Conservation (phyloP, 2,329 filamentous ascomycete species). For the Fusarium graminum region DNA sequence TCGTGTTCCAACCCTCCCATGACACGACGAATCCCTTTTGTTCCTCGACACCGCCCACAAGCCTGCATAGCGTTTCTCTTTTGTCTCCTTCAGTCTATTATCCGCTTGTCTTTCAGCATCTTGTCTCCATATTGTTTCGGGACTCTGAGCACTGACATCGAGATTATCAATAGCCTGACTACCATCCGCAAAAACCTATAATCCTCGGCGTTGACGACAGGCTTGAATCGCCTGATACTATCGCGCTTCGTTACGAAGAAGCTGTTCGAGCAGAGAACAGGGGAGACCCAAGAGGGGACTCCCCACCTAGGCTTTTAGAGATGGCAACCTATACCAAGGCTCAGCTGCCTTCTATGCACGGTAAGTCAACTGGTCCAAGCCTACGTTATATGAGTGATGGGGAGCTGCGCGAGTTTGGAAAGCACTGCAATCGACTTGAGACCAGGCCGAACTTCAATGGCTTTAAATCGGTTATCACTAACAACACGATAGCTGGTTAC, state of each 20-base stretch:
- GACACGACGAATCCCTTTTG: conserved; percentile 41
- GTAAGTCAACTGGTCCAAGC: conserved; percentile 66
- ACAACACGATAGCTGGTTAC: conserved; percentile 61
- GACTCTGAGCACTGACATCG: conserved; percentile 47
- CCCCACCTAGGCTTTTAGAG: conserved; percentile 59
- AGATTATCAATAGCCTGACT: conserved; percentile 60
- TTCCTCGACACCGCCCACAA: conserved; percentile 30
- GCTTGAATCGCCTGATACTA: conserved; percentile 69
- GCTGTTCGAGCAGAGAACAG: conserved; percentile 65
- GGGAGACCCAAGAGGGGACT: conserved; percentile 68
- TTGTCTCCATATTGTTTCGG: conserved; percentile 39
- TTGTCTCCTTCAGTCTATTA: conserved; percentile 20
- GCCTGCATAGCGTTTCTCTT: conserved; percentile 31
- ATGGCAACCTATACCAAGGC: conserved; percentile 78
- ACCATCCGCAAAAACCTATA: conserved; percentile 67
- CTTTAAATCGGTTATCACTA: conserved; percentile 20
- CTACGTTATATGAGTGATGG: conserved; percentile 43
- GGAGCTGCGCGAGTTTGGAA: conserved; percentile 22
- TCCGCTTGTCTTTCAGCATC: conserved; percentile 32
- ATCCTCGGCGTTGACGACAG: conserved; percentile 68
- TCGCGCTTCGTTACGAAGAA: conserved; percentile 69
- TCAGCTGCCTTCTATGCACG: conserved; percentile 81
- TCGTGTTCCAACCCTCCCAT: conserved; percentile 51
- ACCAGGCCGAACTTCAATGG: background rate
- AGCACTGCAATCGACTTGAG: background rate